These are phyloP conservation scores for Echites panduratus DNA, from an alignment of 257 asterid species.

Conservation along the genomic window DNA sequence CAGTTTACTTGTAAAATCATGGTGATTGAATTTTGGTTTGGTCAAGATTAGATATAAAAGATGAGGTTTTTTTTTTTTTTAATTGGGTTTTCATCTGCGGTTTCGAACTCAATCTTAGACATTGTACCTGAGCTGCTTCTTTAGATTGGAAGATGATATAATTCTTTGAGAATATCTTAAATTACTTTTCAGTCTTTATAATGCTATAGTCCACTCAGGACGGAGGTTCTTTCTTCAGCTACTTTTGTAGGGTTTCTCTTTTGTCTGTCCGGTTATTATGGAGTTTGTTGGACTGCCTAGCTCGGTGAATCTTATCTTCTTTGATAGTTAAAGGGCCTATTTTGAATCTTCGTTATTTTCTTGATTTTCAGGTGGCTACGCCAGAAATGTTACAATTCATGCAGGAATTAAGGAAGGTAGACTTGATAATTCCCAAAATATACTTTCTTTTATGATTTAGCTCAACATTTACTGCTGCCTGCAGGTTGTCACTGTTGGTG, in stretches of 20 bases:
- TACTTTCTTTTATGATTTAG: background rate
- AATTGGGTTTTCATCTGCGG: background rate
- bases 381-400: constrained; percentile 70
- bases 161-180: background rate
- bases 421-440: background rate
- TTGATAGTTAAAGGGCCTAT: background rate
- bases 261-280: background rate
- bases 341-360: background rate
- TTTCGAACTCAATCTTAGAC: background rate
- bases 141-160: background rate
- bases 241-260: background rate
- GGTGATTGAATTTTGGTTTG: background rate
- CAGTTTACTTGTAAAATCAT: background rate
- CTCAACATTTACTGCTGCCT: constrained; percentile 6
- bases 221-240: background rate
- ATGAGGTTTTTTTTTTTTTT: background rate
- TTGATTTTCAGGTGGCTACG: constrained; percentile 51
- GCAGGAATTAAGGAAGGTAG: constrained; percentile 74
- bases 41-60: background rate
- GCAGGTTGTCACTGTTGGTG: constrained; percentile 81
- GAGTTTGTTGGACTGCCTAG: background rate
- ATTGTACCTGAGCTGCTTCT: background rate
- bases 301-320: background rate
- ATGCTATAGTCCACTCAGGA: background rate
- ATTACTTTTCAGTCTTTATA: background rate